phyloP scores from a whole-genome alignment of 441 rosid species.

The Croton laevigatus region DNA sequence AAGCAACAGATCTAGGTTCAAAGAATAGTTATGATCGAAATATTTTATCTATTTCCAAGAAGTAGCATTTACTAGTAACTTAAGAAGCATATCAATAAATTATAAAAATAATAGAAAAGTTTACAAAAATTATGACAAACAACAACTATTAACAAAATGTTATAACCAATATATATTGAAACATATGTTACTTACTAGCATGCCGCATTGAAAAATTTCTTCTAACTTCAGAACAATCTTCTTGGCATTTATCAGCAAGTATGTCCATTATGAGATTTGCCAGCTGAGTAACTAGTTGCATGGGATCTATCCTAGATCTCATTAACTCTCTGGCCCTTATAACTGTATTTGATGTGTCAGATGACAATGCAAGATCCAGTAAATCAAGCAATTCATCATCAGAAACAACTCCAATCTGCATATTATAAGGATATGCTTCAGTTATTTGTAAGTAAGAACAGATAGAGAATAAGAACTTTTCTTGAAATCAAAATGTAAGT shows the following conservation, averaged over 20 bases:
- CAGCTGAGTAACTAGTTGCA: slow-evolving; percentile 85
- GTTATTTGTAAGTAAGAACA: background rate
- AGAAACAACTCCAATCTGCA: slow-evolving; percentile 88
- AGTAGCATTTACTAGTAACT: background rate
- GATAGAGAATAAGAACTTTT: slow-evolving; percentile 1
- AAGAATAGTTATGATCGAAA: background rate
- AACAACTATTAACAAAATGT: background rate
- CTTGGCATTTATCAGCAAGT: slow-evolving; percentile 64
- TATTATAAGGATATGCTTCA: slow-evolving; percentile 19
- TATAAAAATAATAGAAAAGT: background rate
- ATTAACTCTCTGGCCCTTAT: slow-evolving; percentile 87
- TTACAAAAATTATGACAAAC: background rate
- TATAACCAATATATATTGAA: background rate
- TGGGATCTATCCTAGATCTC: slow-evolving; percentile 87
- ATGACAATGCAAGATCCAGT: slow-evolving; percentile 85
- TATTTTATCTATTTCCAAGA: background rate
- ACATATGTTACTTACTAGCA: slow-evolving; percentile 46
- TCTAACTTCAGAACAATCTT: slow-evolving; percentile 57
- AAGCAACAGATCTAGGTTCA: background rate
- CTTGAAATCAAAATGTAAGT: slow-evolving; percentile 7
- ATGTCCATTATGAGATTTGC: slow-evolving; percentile 91
- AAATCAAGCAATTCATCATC: slow-evolving; percentile 91
- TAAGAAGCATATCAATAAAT: background rate
- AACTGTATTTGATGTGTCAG: slow-evolving; percentile 87
- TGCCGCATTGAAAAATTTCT: slow-evolving; percentile 51